Conservation (phyloP, 1,139 yeast species). For the Taphrina wiesneri region DNA sequence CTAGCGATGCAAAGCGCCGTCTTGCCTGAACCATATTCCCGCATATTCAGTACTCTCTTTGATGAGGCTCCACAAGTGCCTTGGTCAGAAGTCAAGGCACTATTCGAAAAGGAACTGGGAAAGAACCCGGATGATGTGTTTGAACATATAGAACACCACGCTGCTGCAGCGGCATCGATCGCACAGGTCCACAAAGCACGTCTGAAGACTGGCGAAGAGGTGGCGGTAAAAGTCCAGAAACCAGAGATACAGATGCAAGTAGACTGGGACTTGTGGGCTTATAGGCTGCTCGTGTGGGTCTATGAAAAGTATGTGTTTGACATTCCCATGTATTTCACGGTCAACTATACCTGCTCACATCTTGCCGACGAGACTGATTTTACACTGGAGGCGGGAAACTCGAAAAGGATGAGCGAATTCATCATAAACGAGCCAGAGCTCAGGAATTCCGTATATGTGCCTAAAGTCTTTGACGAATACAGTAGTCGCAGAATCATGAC, state of each 20-base stretch:
- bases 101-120: conserved; percentile 55
- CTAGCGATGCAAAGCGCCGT: conserved; percentile 69
- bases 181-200: conserved; percentile 70
- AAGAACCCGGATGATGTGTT: conserved; percentile 49
- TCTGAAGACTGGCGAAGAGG: conserved; percentile 56
- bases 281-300: conserved; percentile 54
- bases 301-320: conserved; percentile 61
- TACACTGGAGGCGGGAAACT: conserved; percentile 57
- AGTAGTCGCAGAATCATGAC: conserved; percentile 58
- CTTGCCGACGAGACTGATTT: conserved; percentile 65
- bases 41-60: conserved; percentile 58
- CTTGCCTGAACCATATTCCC: conserved; percentile 64
- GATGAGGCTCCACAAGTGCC: conserved; percentile 71
- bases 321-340: conserved; percentile 61
- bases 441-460: conserved; percentile 53
- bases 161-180: conserved; percentile 70
- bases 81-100: conserved; percentile 57
- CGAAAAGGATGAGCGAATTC: conserved; percentile 46
- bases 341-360: conserved; percentile 60
- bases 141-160: conserved; percentile 53
- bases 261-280: conserved; percentile 60
- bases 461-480: conserved; percentile 53
- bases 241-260: conserved; percentile 60
- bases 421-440: conserved; percentile 48
- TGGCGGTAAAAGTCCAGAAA: conserved; percentile 72